Evolutionary conservation across 2,329 filamentous ascomycete genomes (phyloP).

Genomic region (Colletotrichum orbiculare): DNA sequence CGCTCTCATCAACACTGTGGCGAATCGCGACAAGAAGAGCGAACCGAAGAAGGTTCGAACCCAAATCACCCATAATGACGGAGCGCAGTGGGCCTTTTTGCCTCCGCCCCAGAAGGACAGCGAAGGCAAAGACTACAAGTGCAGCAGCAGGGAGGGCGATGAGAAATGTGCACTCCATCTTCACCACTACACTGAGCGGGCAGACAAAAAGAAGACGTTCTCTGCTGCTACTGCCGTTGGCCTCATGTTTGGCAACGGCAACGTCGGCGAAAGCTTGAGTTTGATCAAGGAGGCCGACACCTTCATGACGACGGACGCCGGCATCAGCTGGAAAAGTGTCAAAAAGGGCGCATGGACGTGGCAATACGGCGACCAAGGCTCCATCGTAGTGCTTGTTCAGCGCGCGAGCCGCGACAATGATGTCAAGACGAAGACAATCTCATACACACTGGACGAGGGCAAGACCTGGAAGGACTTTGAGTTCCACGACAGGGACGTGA

Average conservation of each 20-base stretch:
- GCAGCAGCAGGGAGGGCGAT: slow-evolving; percentile 67
- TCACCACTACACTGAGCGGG: slow-evolving; percentile 93
- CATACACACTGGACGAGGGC: slow-evolving; percentile 86
- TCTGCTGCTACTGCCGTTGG: slow-evolving; percentile 90
- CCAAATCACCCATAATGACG: slow-evolving; percentile 96
- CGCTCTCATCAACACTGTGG: slow-evolving; percentile 84
- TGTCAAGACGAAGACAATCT: slow-evolving; percentile 74
- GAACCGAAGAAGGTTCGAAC: slow-evolving; percentile 85
- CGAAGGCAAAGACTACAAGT: slow-evolving; percentile 78
- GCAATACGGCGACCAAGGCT: slow-evolving; percentile 96
- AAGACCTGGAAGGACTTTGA: slow-evolving; percentile 79
- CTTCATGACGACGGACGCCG: slow-evolving; percentile 92
- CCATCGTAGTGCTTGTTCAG: slow-evolving; percentile 88
- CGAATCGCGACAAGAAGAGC: slow-evolving; percentile 75
- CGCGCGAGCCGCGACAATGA: slow-evolving; percentile 74
- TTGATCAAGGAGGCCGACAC: slow-evolving; percentile 81
- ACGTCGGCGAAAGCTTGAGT: slow-evolving; percentile 80
- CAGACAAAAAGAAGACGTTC: slow-evolving; percentile 84
- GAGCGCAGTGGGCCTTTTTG: slow-evolving; percentile 84
- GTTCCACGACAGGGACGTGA: slow-evolving; percentile 78
- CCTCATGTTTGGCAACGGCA: slow-evolving; percentile 90
- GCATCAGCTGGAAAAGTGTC: slow-evolving; percentile 85
- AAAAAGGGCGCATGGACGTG: slow-evolving; percentile 92
- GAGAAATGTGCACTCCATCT: slow-evolving; percentile 87
- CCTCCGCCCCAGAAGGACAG: slow-evolving; percentile 77